A percentile compares a stretch with the other conserved stretches of the same genome.
phyloP scores from a whole-genome alignment of 495 filamentous ascomycete genomes.

The Penicillium fimorum region DNA sequence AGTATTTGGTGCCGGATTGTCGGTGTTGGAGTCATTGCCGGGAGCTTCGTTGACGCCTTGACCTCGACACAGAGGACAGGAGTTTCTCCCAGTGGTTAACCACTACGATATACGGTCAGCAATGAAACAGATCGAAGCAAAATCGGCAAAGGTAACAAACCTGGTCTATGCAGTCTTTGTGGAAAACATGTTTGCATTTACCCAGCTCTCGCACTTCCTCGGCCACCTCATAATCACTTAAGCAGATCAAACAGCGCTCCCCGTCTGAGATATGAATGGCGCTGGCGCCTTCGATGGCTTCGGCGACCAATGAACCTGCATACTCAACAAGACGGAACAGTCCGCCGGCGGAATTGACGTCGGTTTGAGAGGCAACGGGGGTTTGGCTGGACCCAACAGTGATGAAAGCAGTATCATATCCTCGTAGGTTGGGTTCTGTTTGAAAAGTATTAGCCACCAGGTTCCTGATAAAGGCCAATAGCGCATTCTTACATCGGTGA shows the following conservation, averaged over 20 bases:
- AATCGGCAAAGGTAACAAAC: slow-evolving; percentile 38
- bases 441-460: slow-evolving; percentile 14
- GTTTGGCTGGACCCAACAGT: slow-evolving; percentile 70
- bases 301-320: slow-evolving; percentile 49
- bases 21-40: slow-evolving; percentile 7
- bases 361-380: slow-evolving; percentile 68
- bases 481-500: slow-evolving; percentile 60
- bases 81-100: slow-evolving; percentile 77
- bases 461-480: neutral
- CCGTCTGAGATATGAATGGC: slow-evolving; percentile 51
- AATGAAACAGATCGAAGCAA: neutral
- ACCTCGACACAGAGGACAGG: slow-evolving; percentile 70
- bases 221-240: slow-evolving; percentile 66
- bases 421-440: slow-evolving; percentile 71
- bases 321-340: slow-evolving; percentile 51
- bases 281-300: slow-evolving; percentile 46
- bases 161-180: slow-evolving; percentile 75
- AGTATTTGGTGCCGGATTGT: slow-evolving; percentile 12
- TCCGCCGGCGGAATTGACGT: slow-evolving; percentile 64
- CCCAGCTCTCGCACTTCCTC: slow-evolving; percentile 62
- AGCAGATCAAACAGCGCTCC: slow-evolving; percentile 69
- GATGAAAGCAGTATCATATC: slow-evolving; percentile 75
- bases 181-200: slow-evolving; percentile 71
- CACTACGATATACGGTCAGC: slow-evolving; percentile 49
- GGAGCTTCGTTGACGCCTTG: slow-evolving; percentile 58